Conservation (phyloP, 305 asterid genomes). For the Salvia sclarea region DNA sequence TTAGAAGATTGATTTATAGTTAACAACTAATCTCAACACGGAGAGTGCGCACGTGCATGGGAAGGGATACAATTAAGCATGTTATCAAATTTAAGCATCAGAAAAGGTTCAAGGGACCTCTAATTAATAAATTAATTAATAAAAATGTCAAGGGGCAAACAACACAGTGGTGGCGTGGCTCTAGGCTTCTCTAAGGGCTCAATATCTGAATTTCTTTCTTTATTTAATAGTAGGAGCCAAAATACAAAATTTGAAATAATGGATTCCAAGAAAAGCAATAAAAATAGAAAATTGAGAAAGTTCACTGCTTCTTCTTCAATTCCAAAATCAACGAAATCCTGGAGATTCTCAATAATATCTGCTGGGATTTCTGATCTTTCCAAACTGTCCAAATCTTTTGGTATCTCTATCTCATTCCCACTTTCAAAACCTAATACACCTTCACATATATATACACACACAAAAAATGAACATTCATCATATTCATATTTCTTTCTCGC, state of each 20-base stretch:
- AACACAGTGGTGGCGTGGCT: slow-evolving; percentile 28
- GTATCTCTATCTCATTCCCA: slow-evolving; percentile 5
- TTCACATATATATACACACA: neutral
- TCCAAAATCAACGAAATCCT: slow-evolving; percentile 34
- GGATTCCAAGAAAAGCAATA: slow-evolving; percentile 3
- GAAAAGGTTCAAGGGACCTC: too few species aligned
- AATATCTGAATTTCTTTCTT: neutral
- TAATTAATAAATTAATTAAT: too few species aligned
- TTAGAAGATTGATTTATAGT: neutral
- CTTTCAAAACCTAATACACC: neutral
- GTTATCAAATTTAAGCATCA: slow-evolving; percentile 1
- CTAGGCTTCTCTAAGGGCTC: slow-evolving; percentile 24
- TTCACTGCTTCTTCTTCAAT: slow-evolving; percentile 39
- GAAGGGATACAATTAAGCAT: neutral
- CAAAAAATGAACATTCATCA: neutral
- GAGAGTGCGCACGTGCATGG: slow-evolving; percentile 20
- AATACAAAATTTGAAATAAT: neutral
- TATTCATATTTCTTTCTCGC: neutral
- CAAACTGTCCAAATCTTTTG: slow-evolving; percentile 39
- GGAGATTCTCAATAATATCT: slow-evolving; percentile 40
- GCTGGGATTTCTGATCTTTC: slow-evolving; percentile 35
- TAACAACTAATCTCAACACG: neutral
- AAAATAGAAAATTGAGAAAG: neutral
- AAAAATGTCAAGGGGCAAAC: neutral
- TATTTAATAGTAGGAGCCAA: slow-evolving; percentile 17